phyloP scores from a whole-genome alignment of 2,329 filamentous ascomycete species.

The Chaetomium sp. region DNA sequence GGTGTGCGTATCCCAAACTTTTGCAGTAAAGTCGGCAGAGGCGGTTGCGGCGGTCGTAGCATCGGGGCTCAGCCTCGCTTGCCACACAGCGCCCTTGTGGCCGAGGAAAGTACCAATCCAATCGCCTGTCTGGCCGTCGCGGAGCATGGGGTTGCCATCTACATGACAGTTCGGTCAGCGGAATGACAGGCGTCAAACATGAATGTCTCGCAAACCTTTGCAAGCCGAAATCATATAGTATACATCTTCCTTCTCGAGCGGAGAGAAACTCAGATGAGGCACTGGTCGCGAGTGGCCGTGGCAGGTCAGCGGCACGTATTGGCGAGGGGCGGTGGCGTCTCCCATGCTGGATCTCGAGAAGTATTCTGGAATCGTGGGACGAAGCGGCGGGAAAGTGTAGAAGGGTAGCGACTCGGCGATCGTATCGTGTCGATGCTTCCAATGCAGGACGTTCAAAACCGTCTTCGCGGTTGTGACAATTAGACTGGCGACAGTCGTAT shows the following conservation, averaged over 20 bases:
- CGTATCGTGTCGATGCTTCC: neutral
- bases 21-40: conserved; percentile 93
- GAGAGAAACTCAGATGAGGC: conserved; percentile 87
- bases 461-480: neutral
- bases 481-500: conserved; percentile 1
- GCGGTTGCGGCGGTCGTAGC: conserved; percentile 87
- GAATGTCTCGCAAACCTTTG: conserved; percentile 62
- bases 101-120: conserved; percentile 99
- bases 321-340: conserved; percentile 43
- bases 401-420: neutral
- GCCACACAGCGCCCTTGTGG: conserved; percentile 98
- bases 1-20: conserved; percentile 95
- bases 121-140: conserved; percentile 92
- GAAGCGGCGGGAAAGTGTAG: conserved; percentile 7
- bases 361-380: conserved; percentile 1
- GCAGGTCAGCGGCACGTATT: conserved; percentile 86
- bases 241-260: conserved; percentile 75
- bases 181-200: neutral
- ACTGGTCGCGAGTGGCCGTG: conserved; percentile 93
- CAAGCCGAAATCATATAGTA: conserved; percentile 94
- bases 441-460: neutral
- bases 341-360: conserved; percentile 36
- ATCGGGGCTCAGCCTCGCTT: conserved; percentile 86
- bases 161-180: conserved; percentile 35
- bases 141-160: conserved; percentile 99